Base-by-base conservation (phyloP, 2,329 filamentous ascomycete species). In the Xylariaceae sp. region DNA sequence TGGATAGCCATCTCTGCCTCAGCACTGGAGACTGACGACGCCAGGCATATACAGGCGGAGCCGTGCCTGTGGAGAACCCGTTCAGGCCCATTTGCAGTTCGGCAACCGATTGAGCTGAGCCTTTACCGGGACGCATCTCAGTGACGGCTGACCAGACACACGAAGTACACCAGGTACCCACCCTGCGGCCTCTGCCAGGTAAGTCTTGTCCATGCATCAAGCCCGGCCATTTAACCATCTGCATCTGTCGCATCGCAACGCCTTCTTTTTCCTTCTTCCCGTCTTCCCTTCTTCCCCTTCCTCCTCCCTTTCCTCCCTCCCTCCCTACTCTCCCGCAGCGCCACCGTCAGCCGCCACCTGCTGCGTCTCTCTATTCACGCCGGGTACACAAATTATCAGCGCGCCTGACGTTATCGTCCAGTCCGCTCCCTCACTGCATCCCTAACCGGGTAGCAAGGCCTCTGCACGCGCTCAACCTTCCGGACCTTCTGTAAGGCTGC, bases 161-260 rank as follows among this genome's bases (percentile, higher is more conserved):
- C n/a, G n/a, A n/a, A n/a, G 15, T 37, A 37, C n/a, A 2, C 16
- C 26, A 9, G 41, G 41, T 19, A 13, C 10, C 40, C 44, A 29
- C 44, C 13, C 26, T 12, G 3, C n/a, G 41, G 5, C 47, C 47
- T 49, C 19, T 8, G 8, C 16, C 15, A 42, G 18, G 18, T 42
- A 42, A 29, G 41, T 29, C 8, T 19, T 22, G 37, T 19, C 15
- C 39, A 36, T 52, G 41, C 55, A 52, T 55, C 22, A 43, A 52
- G 53, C 53, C 44, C 57, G 47, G 47, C 49, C 55, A 57, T 59
- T 54, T 58, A 55, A 55, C 53, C 57, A 54, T 53, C 49, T 41
- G 47, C 55, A n/a, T 49, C 50, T 49, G 57, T 60, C 57, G 57
- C 55, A 53, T 58, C 50, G 53, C 52, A 58, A 45, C 55, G 2